A percentile compares a stretch with the other conserved stretches of the same genome.
Evolutionary conservation across 352 stramenopile genomes (phyloP).

Genomic region (Thraustochytrium sp.): DNA sequence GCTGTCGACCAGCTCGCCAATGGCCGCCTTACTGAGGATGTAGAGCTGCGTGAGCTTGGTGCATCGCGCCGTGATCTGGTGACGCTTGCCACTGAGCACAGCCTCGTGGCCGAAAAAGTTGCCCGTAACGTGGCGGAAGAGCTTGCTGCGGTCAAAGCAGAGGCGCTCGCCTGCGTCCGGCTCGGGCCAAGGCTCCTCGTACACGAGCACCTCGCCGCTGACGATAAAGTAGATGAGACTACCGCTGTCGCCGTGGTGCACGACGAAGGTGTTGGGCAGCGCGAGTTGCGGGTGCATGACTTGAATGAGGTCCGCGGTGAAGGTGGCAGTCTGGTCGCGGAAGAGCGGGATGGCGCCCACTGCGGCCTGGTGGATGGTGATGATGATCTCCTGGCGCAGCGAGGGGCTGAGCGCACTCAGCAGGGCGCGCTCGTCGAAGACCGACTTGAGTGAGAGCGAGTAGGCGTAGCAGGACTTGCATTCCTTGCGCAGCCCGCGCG

Average conservation of each 20-base stretch:
- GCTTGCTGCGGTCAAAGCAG: constrained; percentile 19
- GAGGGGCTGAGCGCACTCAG: constrained; percentile 36
- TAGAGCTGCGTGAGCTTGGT: constrained; percentile 31
- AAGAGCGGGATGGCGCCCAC: constrained; percentile 38
- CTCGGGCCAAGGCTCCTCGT: constrained; percentile 22
- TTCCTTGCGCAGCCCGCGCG: constrained; percentile 51
- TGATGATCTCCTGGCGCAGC: constrained; percentile 42
- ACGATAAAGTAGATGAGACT: constrained; percentile 43
- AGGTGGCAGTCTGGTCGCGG: constrained; percentile 26
- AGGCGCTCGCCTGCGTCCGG: background rate
- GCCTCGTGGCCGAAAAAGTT: constrained; percentile 43
- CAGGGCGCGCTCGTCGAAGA: constrained; percentile 51
- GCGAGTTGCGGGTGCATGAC: constrained; percentile 39
- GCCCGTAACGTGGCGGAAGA: background rate
- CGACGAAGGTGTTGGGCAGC: constrained; percentile 34
- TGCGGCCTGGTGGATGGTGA: constrained; percentile 41
- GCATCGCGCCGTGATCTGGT: constrained; percentile 17
- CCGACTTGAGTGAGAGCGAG: constrained; percentile 53
- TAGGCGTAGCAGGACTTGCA: constrained; percentile 53
- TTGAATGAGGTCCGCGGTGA: constrained; percentile 30
- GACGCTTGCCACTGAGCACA: background rate
- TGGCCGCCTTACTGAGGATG: constrained; percentile 36
- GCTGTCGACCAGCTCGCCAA: constrained; percentile 32
- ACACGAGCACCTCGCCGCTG: constrained; percentile 33
- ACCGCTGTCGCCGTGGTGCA: constrained; percentile 14